A percentile compares a stretch with the other conserved stretches of the same genome.
Conservation (phyloP, 148 eudicot genomes). For the Persicaria maculosa region DNA sequence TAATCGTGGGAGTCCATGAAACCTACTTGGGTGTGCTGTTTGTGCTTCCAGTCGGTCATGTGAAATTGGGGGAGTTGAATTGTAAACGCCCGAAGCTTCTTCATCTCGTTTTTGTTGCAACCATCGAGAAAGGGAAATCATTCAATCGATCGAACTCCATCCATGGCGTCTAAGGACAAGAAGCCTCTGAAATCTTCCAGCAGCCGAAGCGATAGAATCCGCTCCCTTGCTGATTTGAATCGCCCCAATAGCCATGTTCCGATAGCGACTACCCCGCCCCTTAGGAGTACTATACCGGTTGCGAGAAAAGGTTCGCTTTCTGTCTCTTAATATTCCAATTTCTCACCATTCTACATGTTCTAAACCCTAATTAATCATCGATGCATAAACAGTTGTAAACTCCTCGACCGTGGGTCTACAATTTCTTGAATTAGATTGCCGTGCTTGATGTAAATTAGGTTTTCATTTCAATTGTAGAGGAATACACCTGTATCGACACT, state of each 20-base stretch:
- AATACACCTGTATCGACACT: neutral
- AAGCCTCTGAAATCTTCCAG: conserved; percentile 56
- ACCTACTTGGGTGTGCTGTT: neutral
- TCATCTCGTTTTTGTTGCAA: neutral
- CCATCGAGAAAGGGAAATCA: neutral
- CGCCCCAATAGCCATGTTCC: conserved; percentile 69
- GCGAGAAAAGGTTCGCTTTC: conserved; percentile 62
- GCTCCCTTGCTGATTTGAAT: conserved; percentile 82
- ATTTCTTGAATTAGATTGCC: neutral
- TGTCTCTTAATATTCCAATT: neutral
- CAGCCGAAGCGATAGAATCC: conserved; percentile 63
- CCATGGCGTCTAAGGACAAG: conserved; percentile 78
- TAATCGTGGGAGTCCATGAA: neutral
- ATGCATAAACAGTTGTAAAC: too few species aligned
- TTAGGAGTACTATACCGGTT: conserved; percentile 84
- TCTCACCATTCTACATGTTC: neutral
- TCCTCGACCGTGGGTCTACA: too few species aligned
- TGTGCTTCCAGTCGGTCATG: neutral
- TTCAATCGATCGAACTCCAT: neutral
- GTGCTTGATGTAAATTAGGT: neutral
- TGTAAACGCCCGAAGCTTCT: neutral
- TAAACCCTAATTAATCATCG: too few species aligned
- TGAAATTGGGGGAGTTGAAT: neutral
- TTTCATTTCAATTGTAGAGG: neutral
- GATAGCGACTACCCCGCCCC: conserved; percentile 76